Evolutionary conservation across 2,329 filamentous ascomycete species (phyloP).

Genomic region (Aspergillus sp.): DNA sequence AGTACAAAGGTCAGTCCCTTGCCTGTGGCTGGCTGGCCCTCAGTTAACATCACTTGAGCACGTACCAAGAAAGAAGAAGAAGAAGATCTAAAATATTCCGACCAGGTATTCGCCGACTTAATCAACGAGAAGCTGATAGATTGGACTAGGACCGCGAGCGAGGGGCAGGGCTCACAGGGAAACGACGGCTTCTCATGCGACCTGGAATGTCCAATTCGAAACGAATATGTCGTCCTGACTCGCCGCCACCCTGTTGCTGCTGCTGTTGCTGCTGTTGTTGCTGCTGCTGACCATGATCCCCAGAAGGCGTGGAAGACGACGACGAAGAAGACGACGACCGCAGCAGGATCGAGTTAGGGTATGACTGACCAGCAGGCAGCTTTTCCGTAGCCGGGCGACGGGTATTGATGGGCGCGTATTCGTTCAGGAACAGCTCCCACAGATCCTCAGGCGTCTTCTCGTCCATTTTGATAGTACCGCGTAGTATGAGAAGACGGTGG

Average conservation of each 20-base stretch:
- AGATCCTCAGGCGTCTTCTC: slow-evolving; percentile 2
- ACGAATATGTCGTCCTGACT: neutral
- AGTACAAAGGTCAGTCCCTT: too few relatives aligned
- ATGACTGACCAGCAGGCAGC: neutral
- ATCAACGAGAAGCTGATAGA: neutral
- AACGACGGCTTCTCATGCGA: neutral
- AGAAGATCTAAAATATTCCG: neutral
- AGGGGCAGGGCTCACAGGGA: neutral
- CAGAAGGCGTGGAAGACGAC: neutral
- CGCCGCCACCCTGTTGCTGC: neutral
- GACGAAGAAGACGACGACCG: neutral
- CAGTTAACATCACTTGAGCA: too few relatives aligned
- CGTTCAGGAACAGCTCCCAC: slow-evolving; percentile 5
- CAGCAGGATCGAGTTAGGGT: slow-evolving; percentile 1
- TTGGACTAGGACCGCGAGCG: neutral
- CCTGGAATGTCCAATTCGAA: neutral
- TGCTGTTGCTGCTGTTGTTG: neutral
- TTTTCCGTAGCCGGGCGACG: neutral
- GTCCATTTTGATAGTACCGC: slow-evolving; percentile 1
- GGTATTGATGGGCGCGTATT: slow-evolving; percentile 2
- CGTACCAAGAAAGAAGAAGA: too few relatives aligned
- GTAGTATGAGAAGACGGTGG: slow-evolving; percentile 7
- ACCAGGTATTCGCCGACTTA: neutral
- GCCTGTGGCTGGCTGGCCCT: too few relatives aligned
- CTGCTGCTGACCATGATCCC: neutral